Base-by-base conservation (phyloP, 1,284 basidiomycete genomes). In the Omphalotus olearius region DNA sequence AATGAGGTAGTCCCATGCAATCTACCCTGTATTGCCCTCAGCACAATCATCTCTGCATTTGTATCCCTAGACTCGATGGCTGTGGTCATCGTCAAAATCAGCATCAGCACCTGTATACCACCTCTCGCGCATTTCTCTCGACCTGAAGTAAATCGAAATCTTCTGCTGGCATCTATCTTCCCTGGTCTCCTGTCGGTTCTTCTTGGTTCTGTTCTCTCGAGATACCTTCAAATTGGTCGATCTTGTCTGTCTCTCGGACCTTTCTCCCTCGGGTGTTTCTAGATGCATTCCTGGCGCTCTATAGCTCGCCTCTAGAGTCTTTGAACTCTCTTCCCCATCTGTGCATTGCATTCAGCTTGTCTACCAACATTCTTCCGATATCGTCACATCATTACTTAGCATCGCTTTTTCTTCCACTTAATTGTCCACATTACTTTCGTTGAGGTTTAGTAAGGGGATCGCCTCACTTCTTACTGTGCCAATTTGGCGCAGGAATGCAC, bases 81-180 rank as follows among this genome's bases (percentile, higher is more conserved):
- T 28, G 14, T 20, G 6, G 3, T 16, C 26, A 39, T 18, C 26
- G 7, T 17, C 18, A 37, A n/a, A 37, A 49, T 20, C 20, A 28
- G 41, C 41, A 50, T 50, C 41, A 43, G 18, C 45, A 52, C 18
- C 39, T 53, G 52, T 53, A 53, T 41, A 53, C 47, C 45, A 49
- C 39, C 47, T 41, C 26, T 43, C 48, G 48, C 48, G 42, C 42
- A 17, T 33, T 33, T 43, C 35, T 11, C 0, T 33, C 10, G n/a
- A 36, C 36, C 40, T 11, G 17, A 30, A 30, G 30, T 33, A 41
- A 33, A 20, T 18, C 26, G 18, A 16, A n/a, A 16, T 16, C 16
- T 43, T 46, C 36, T 55, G 50, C 53, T 55, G 41, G 50, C 50
- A 52, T 51, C 45, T 49, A 48, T 28, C 23, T 3, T 41, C 3